Evolutionary conservation across 2,329 filamentous ascomycete genomes (phyloP).

Genomic region (Biscogniauxia marginata): DNA sequence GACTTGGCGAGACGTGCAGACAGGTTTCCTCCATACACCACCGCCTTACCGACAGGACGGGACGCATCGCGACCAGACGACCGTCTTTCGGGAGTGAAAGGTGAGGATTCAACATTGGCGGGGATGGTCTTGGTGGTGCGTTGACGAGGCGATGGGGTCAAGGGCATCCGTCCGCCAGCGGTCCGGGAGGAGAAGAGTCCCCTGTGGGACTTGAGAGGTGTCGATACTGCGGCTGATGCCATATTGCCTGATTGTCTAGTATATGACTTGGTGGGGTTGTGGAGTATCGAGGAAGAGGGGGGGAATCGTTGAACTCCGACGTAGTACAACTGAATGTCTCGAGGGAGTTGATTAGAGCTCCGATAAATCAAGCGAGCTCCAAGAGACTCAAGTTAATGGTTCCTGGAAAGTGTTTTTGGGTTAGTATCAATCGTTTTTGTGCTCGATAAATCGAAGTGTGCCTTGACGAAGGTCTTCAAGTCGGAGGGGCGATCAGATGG

Average conservation of each 20-base stretch:
- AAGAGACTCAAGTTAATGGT: conserved; percentile 60
- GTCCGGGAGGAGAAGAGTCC: conserved; percentile 90
- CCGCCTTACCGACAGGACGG: conserved; percentile 63
- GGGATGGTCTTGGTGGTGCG: conserved; percentile 52
- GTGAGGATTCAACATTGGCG: conserved; percentile 63
- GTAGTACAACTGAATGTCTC: conserved; percentile 51
- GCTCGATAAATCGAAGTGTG: conserved; percentile 48
- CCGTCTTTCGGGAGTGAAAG: conserved; percentile 70
- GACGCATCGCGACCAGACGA: conserved; percentile 48
- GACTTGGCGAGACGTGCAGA: conserved; percentile 75
- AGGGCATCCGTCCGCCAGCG: conserved; percentile 89
- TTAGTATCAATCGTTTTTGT: conserved; percentile 47
- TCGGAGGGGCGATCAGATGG: conserved; percentile 49
- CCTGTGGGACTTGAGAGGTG: conserved; percentile 91
- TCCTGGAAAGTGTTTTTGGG: conserved; percentile 47
- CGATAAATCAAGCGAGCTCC: conserved; percentile 51
- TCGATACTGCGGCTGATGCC: conserved; percentile 81
- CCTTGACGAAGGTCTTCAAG: conserved; percentile 43
- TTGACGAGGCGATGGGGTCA: conserved; percentile 84
- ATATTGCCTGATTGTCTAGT: conserved; percentile 49
- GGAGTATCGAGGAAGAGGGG: no score
- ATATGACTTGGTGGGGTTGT: conserved; percentile 37
- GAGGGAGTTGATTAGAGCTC: conserved; percentile 37
- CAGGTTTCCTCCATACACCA: conserved; percentile 78
- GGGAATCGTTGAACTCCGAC: conserved; percentile 37